Evolutionary conservation across 306 rosid species (phyloP), one percentile per base, ranked within the genome.

Genomic region (Gynostemma pentaphyllum): DNA sequence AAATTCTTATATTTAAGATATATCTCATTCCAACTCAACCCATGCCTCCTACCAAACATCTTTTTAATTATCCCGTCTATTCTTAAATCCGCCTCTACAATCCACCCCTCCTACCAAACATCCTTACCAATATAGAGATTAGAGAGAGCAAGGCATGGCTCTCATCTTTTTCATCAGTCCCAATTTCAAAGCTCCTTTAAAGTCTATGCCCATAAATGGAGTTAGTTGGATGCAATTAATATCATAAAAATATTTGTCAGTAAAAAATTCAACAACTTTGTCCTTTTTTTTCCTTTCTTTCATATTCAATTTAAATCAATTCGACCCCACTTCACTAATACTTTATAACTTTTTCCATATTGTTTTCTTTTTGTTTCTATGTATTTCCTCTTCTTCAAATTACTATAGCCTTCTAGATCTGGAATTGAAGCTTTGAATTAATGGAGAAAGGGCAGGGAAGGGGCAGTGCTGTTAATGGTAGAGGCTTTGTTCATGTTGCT

Each of bases 391-490:
- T 19, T 12, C 52, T 18, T 47, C n/a, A n/a, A n/a, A n/a, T n/a
- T n/a, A n/a, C n/a, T n/a, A n/a, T n/a, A n/a, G n/a, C n/a, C n/a
- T n/a, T n/a, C n/a, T n/a, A n/a, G n/a, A n/a, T n/a, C n/a, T n/a
- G n/a, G n/a, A n/a, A n/a, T n/a, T n/a, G n/a, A n/a, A n/a, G 1
- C 46, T 42, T 18, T 14, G 9, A 5, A 51, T n/a, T n/a, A 21
- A 32, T 48, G 18, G 45, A 45, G 26, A 73, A 76, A 85, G 40
- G 68, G 45, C 7, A 26, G 84, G 94, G 94, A 85, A 88, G 96
- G 73, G 83, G 84, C 80, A 74, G 84, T 85, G 94, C 86, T 5
- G 45, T 42, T 36, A n/a, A n/a, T n/a, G 51, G 16, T 1, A n/a
- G 19, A 23, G 52, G 22, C 66, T 24, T 48, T 1, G 52, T 34